These are phyloP conservation scores for Alternaria sp. DNA, from an alignment of 2,329 filamentous ascomycete genomes.

Conservation along the genomic window DNA sequence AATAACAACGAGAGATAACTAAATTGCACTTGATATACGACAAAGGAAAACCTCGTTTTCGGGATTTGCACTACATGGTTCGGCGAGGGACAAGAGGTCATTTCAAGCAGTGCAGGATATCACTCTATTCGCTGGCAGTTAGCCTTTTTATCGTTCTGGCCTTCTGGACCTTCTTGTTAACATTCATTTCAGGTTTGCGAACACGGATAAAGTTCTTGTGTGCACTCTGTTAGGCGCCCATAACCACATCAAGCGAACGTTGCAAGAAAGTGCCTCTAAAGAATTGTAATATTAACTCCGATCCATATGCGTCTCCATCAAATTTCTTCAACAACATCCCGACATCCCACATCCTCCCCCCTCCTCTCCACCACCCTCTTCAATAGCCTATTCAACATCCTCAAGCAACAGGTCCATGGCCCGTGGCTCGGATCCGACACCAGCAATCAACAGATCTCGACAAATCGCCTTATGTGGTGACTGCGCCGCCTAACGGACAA, in stretches of 20 bases:
- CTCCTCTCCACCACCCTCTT: too few species aligned
- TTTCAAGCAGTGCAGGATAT: not conserved
- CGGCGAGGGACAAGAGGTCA: not conserved
- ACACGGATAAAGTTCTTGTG: not conserved
- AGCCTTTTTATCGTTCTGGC: not conserved
- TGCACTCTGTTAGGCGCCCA: not conserved
- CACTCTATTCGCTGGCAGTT: not conserved
- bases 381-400: not conserved
- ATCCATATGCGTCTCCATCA: not conserved
- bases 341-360: not conserved
- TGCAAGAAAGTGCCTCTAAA: not conserved
- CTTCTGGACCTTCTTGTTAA: not conserved
- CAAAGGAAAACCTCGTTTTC: not conserved
- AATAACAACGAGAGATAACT: not conserved
- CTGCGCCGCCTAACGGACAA: too few species aligned
- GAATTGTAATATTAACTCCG: not conserved
- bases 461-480: too few species aligned
- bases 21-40: not conserved
- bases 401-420: not conserved
- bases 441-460: not conserved
- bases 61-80: not conserved
- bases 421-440: not conserved
- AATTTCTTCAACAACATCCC: not conserved
- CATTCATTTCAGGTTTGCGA: not conserved
- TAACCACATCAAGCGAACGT: accelerated